Base-by-base conservation (phyloP, 257 asterid species). In the Scutellaria baicalensis region DNA sequence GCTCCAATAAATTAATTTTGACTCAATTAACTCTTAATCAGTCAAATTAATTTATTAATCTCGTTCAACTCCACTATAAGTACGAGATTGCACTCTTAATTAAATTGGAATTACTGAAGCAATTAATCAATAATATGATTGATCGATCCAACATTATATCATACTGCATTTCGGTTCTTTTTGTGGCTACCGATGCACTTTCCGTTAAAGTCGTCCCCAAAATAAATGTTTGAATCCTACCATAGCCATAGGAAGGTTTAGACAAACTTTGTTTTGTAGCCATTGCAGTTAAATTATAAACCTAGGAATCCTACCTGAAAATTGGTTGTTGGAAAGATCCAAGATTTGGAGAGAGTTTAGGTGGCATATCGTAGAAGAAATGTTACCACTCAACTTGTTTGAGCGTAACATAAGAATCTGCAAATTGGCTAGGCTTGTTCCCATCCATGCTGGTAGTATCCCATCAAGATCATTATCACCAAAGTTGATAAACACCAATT, bases 391-490 rank as follows among this genome's bases (percentile, higher is more conserved):
- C 49, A 81, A 33, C 48, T 42, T 51, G 67, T 81, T 81, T 3
- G 81, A 57, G 64, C 69, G 66, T 5, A 81, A 10, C 0, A 65
- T 49, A 36, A 65, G 70, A 48, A 65, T 9, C 35, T 5, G 60
- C 70, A 78, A 38, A 3, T 43, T 11, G 12, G 43, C 4, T 39
- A 77, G 67, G 12, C 13, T 9, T 3, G 48, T 58, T n/a, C 85
- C 82, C 3, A 80, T 10, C 80, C 82, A 70, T 42, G 59, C 2
- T 16, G 80, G 82, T 8, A 81, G 17, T 2, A 18, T 49, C 4
- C 78, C 80, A 3, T 20, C 44, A 0, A 77, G 23, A 9, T 66
- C 55, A 44, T 80, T 80, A 27, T 45, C 10, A 51, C 67, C 52
- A 59, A 81, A 35, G 35, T 77, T 67, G 1, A 77, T 50, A 66